Evolutionary conservation across 257 asterid species (phyloP).

Genomic region (Rhazya stricta): DNA sequence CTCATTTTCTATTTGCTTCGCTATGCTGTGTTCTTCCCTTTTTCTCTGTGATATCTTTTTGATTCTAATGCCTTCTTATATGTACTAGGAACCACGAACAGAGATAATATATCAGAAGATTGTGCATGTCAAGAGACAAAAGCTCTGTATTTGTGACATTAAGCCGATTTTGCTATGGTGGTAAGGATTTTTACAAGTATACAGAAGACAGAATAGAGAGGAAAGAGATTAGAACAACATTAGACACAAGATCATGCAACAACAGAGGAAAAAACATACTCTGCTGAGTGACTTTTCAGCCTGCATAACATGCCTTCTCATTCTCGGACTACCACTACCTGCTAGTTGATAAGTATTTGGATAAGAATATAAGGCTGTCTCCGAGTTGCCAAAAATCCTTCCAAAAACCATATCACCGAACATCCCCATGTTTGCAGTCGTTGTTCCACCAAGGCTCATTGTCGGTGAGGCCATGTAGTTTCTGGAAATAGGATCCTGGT

Average conservation of each 20-base stretch:
- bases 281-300: neutral
- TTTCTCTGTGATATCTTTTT: too few relatives aligned
- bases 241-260: conserved; percentile 7
- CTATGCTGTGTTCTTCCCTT: too few relatives aligned
- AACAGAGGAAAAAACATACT: conserved; percentile 1
- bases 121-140: neutral
- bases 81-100: neutral
- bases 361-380: conserved; percentile 37
- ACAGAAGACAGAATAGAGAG: neutral
- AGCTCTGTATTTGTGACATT: neutral
- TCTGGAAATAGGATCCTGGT: neutral
- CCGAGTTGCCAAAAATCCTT: conserved; percentile 49
- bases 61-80: neutral
- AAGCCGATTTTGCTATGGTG: neutral
- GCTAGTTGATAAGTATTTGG: conserved; percentile 44
- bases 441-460: conserved; percentile 16
- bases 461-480: conserved; percentile 20
- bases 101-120: neutral
- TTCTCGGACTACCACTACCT: conserved; percentile 40
- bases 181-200: neutral
- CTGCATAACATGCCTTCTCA: conserved; percentile 10
- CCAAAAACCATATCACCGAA: conserved; percentile 58
- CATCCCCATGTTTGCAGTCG: conserved; percentile 33
- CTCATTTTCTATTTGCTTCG: too few relatives aligned
- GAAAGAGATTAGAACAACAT: conserved; percentile 1